Percentiles rank a stretch among this genome's conserved stretches.
These are phyloP conservation scores for Myxozyma mucilagina DNA, from an alignment of 805 yeast genomes.

Conservation along the genomic window DNA sequence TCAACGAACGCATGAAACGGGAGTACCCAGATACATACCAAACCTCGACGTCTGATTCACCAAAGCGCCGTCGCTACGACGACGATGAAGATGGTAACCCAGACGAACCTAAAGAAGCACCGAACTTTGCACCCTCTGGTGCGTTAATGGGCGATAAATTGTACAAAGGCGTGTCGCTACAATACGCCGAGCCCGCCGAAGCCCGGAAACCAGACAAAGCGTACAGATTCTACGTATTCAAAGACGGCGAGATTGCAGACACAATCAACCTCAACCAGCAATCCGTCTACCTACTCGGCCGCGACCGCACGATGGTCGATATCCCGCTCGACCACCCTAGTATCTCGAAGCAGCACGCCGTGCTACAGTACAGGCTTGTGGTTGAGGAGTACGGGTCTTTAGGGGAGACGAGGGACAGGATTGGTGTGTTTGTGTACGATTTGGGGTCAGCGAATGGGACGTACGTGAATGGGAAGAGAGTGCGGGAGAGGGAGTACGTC, in stretches of 20 bases:
- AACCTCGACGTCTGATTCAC: neutral
- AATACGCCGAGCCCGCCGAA: constrained; percentile 33
- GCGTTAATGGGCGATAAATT: constrained; percentile 27
- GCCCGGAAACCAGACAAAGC: constrained; percentile 27
- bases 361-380: constrained; percentile 45
- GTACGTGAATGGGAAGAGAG: constrained; percentile 43
- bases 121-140: constrained; percentile 29
- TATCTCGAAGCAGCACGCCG: constrained; percentile 72
- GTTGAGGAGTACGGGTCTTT: constrained; percentile 13
- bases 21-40: neutral
- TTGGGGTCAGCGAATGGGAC: constrained; percentile 53
- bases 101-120: constrained; percentile 20
- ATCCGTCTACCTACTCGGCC: constrained; percentile 31
- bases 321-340: constrained; percentile 46
- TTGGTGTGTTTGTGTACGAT: constrained; percentile 48
- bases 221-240: constrained; percentile 32
- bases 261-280: constrained; percentile 25
- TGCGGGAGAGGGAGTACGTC: constrained; percentile 47
- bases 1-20: constrained; percentile 6
- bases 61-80: neutral
- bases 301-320: constrained; percentile 31
- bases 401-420: constrained; percentile 11
- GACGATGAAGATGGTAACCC: neutral
- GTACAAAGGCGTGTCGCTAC: constrained; percentile 25
- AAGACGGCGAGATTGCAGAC: constrained; percentile 26